A percentile compares a stretch with the other conserved stretches of the same genome.
Conservation (phyloP, 768 basidiomycete species). For the Suillus weaverae region DNA sequence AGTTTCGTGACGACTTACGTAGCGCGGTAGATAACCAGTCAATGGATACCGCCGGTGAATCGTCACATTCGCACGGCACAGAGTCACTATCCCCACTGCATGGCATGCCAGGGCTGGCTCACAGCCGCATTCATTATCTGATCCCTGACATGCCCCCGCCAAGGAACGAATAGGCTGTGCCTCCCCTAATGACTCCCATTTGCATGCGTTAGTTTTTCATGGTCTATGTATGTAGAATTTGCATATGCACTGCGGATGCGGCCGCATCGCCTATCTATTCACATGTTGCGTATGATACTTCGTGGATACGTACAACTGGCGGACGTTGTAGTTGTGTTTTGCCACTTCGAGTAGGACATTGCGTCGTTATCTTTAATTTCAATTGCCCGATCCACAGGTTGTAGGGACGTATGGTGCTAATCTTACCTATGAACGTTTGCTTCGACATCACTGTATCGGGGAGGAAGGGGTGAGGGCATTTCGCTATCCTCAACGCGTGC, state of each 20-base stretch:
- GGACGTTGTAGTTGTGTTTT: conserved; percentile 3
- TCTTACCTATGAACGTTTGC: not conserved
- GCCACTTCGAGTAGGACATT: conserved; percentile 3
- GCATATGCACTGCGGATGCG: not conserved
- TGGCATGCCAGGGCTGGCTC: conserved; percentile 29
- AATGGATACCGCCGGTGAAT: conserved; percentile 23
- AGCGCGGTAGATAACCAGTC: conserved; percentile 21
- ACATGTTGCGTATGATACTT: not conserved
- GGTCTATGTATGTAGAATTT: conserved; percentile 1
- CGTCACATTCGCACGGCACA: conserved; percentile 29
- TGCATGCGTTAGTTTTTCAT: not conserved
- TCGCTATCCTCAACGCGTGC: conserved; percentile 5
- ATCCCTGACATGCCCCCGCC: conserved; percentile 58
- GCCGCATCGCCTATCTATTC: conserved; percentile 7
- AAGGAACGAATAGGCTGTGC: conserved; percentile 24
- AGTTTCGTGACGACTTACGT: conserved; percentile 22
- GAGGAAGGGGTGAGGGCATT: conserved; percentile 4
- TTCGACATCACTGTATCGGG: conserved; percentile 1
- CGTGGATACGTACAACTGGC: not conserved
- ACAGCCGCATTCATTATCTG: conserved; percentile 54
- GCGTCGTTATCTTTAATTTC: conserved; percentile 16
- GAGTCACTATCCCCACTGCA: conserved; percentile 1
- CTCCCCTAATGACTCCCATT: not conserved
- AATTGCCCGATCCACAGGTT: conserved; percentile 10
- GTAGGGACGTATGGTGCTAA: conserved; percentile 1